These are phyloP conservation scores for Colletotrichum falcatum DNA, from an alignment of 2,329 filamentous ascomycete genomes.

Conservation along the genomic window DNA sequence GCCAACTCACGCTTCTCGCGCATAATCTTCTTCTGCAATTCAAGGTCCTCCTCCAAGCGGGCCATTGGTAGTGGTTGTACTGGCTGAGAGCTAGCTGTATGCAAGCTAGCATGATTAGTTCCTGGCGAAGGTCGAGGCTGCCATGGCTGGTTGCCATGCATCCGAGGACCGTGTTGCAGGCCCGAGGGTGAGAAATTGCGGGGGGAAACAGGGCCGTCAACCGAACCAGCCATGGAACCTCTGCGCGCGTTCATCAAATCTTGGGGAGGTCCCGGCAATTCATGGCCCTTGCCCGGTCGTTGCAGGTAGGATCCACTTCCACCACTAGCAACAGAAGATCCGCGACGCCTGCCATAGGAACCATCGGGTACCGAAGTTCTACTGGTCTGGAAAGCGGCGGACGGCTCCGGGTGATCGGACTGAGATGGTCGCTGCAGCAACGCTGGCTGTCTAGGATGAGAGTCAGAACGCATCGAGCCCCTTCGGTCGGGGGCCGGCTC, in stretches of 20 bases:
- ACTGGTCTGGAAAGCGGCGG: slow-evolving; percentile 85
- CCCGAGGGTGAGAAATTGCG: slow-evolving; percentile 56
- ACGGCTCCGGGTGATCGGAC: slow-evolving; percentile 80
- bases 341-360: slow-evolving; percentile 79
- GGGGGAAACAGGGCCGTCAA: slow-evolving; percentile 64
- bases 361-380: slow-evolving; percentile 72
- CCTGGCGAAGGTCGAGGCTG: slow-evolving; percentile 57
- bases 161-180: slow-evolving; percentile 47
- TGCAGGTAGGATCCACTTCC: slow-evolving; percentile 79
- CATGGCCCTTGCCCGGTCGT: slow-evolving; percentile 61
- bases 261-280: slow-evolving; percentile 55
- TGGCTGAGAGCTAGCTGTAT: slow-evolving; percentile 49
- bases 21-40: slow-evolving; percentile 79
- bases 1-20: slow-evolving; percentile 76
- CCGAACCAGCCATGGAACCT: slow-evolving; percentile 62
- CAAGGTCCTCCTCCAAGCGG: slow-evolving; percentile 67
- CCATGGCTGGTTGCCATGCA: slow-evolving; percentile 40
- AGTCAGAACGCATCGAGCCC: slow-evolving; percentile 75
- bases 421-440: slow-evolving; percentile 80
- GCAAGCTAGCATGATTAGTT: slow-evolving; percentile 54
- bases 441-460: slow-evolving; percentile 76
- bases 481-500: slow-evolving; percentile 88
- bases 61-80: slow-evolving; percentile 48
- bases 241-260: slow-evolving; percentile 60
- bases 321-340: slow-evolving; percentile 92